Evolutionary conservation across 2,329 filamentous ascomycete genomes (phyloP), one percentile per base, ranked within the genome.

Genomic region (Nigrospora oryzae): DNA sequence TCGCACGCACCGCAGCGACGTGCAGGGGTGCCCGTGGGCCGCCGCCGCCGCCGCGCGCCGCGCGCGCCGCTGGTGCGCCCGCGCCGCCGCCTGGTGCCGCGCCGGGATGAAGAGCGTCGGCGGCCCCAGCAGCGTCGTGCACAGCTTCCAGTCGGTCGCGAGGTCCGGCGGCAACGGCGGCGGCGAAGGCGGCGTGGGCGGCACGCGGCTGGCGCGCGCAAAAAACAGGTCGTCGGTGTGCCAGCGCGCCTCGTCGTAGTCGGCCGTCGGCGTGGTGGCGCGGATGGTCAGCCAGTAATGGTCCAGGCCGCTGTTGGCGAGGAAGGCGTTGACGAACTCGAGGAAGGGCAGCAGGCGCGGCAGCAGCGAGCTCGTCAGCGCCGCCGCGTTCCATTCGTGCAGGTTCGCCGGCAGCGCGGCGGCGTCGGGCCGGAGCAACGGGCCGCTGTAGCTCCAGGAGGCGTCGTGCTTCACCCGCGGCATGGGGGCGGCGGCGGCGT

Each of bases 211-310:
- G 7, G 42, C 45, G 17, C 46, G 40, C 40, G 47, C 47, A 48
- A 66, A 75, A 54, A 74, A 74, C 14, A 70, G 55, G 45, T 75
- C 70, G 48, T 75, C 71, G 0, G 68, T 68, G 47, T 75, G 71
- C 71, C 71, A 74, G 39, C 71, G 57, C 1, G 67, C 65, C 11
- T 50, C 56, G 49, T 74, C 65, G 51, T 64, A 74, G 23, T 72
- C 68, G 31, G 51, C 38, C 0, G 66, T 70, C 0, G 67, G 60
- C 36, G 55, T 65, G 0, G 68, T 69, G 40, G 70, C 70, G 38
- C 71, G 68, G 43, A 74, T 63, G 0, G 70, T 74, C 12, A 74
- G 51, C 61, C 71, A 72, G 50, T 73, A 74, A 52, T 72, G 56
- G 4, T 58, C 50, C 5, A 70, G 51, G 4, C 59, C 61, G 31